phyloP scores from a whole-genome alignment of 139 green algal species.

The Astrephomene gubernaculifera region DNA sequence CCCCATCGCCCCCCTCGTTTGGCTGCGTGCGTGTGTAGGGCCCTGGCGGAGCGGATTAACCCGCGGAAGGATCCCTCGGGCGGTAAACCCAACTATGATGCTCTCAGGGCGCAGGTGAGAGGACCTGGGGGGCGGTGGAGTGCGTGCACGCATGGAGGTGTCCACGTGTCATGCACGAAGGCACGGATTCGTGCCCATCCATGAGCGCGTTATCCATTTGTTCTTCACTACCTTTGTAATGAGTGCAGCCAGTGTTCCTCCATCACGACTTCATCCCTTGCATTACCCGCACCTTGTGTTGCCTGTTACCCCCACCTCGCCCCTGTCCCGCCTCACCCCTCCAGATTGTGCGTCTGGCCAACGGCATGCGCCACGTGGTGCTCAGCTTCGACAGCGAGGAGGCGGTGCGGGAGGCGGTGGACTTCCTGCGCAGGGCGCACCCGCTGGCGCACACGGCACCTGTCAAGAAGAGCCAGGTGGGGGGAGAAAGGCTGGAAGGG shows the following conservation, averaged over 20 bases:
- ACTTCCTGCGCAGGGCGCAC: constrained; percentile 74
- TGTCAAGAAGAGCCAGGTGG: constrained; percentile 87
- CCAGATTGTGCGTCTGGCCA: constrained; percentile 32
- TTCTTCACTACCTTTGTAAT: no score
- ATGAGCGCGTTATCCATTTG: no score
- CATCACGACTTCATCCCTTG: no score
- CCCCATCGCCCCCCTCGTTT: neutral
- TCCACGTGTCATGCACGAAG: no score
- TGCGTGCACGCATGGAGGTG: neutral
- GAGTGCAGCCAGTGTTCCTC: no score
- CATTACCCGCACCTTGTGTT: no score
- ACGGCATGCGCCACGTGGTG: constrained; percentile 60
- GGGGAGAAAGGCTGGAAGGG: constrained; percentile 21
- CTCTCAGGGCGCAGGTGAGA: constrained; percentile 42
- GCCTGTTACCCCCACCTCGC: neutral
- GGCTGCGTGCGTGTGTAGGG: neutral
- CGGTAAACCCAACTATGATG: constrained; percentile 55
- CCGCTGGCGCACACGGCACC: constrained; percentile 77
- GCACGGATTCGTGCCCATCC: no score
- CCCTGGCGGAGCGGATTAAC: constrained; percentile 65
- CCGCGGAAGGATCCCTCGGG: constrained; percentile 16
- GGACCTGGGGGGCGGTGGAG: neutral
- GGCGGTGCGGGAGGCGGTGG: constrained; percentile 55
- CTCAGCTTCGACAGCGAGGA: constrained; percentile 55
- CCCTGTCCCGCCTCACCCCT: neutral